A percentile compares a stretch with the other conserved stretches of the same genome.
phyloP scores from a whole-genome alignment of 257 asterid species.

The Nicotiana tabacum region DNA sequence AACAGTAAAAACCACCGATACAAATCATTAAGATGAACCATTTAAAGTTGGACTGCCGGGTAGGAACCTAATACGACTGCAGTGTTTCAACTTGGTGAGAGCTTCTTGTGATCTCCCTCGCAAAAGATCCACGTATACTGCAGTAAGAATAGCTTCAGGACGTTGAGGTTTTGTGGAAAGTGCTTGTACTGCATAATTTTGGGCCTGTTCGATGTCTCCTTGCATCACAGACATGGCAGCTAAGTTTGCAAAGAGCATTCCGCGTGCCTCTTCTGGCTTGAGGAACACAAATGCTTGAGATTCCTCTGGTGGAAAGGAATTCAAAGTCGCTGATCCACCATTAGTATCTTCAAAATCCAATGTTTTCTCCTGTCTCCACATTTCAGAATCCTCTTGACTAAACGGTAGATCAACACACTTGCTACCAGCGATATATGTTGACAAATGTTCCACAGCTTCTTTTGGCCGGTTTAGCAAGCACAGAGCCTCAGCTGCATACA shows the following conservation, averaged over 20 bases:
- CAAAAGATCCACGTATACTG: constrained; percentile 69
- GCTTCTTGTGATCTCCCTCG: constrained; percentile 58
- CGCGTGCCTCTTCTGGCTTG: constrained; percentile 86
- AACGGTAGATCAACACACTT: constrained; percentile 54
- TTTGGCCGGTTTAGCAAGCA: constrained; percentile 65
- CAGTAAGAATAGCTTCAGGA: constrained; percentile 56
- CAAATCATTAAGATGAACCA: constrained; percentile 39
- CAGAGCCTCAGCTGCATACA: constrained; percentile 84
- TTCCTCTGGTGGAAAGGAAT: constrained; percentile 30
- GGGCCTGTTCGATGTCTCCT: constrained; percentile 69
- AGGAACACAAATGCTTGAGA: constrained; percentile 34
- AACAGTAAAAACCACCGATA: constrained; percentile 13
- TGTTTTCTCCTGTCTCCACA: constrained; percentile 48
- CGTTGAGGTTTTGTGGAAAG: constrained; percentile 43
- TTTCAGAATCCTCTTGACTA: constrained; percentile 60
- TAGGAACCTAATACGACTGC: constrained; percentile 39
- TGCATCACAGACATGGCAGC: constrained; percentile 55
- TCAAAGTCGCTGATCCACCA: constrained; percentile 21
- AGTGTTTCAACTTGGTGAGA: constrained; percentile 56
- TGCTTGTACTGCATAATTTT: constrained; percentile 45
- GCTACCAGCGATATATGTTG: constrained; percentile 40
- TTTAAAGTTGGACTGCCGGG: constrained; percentile 24
- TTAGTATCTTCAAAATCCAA: constrained; percentile 52
- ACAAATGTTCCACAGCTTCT: constrained; percentile 73
- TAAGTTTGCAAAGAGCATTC: constrained; percentile 45